Evolutionary conservation across 2,329 filamentous ascomycete genomes (phyloP).

Genomic region (Sarocladiaceae sp.): DNA sequence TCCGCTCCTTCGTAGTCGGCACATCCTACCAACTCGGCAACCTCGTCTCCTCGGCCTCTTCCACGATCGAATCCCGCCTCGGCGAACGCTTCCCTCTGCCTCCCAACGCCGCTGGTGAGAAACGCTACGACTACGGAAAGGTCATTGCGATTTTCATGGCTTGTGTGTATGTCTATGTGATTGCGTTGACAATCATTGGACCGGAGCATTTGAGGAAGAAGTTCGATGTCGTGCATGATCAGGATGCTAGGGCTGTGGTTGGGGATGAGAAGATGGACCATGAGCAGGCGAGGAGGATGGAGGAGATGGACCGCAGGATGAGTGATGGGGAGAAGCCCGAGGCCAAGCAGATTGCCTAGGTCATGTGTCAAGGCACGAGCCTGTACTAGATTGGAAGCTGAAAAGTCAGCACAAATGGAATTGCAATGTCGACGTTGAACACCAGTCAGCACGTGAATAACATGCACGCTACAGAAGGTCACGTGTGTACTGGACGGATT

Average conservation of each 20-base stretch:
- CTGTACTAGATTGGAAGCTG: too few relatives aligned
- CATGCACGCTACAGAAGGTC: too few relatives aligned
- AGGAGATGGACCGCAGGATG: constrained; percentile 13
- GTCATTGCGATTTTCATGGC: constrained; percentile 92
- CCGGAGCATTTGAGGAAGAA: constrained; percentile 48
- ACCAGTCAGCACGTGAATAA: too few relatives aligned
- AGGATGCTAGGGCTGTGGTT: constrained; percentile 42
- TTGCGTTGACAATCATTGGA: constrained; percentile 59
- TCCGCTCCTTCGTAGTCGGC: constrained; percentile 71
- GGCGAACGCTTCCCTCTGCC: constrained; percentile 71
- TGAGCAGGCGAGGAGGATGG: constrained; percentile 10
- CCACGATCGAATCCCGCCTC: constrained; percentile 72
- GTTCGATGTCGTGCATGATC: constrained; percentile 47
- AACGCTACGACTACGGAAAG: constrained; percentile 70
- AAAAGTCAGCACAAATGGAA: too few relatives aligned
- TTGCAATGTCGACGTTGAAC: too few relatives aligned
- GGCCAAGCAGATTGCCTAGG: not conserved
- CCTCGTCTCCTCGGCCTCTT: constrained; percentile 63
- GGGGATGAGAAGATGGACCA: constrained; percentile 30
- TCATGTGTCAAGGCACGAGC: too few relatives aligned
- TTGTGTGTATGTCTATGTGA: constrained; percentile 66
- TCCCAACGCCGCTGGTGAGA: constrained; percentile 40
- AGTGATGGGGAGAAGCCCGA: constrained; percentile 1
- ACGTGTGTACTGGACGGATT: too few relatives aligned
- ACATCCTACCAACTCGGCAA: constrained; percentile 76